Base-by-base conservation (phyloP, 768 basidiomycete species). In the Hygrophorus pudorinus region DNA sequence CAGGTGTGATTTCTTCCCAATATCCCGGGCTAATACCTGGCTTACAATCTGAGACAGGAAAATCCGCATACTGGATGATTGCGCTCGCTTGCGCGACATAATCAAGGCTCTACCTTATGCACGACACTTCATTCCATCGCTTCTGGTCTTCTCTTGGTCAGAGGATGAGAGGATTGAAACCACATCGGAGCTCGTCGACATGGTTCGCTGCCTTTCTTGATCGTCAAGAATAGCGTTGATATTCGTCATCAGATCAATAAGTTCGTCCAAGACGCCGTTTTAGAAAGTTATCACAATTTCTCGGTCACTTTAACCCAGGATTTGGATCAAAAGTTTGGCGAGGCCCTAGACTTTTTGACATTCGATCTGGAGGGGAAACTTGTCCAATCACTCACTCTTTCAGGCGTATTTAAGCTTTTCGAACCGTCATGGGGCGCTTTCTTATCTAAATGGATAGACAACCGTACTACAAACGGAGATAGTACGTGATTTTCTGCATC, bases 21-120 rank as follows among this genome's bases (percentile, higher is more conserved):
- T 11, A 35, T 21, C 12, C 18, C 7, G 6, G 38, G 9, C 14
- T 2, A 16, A 11, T 14, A n/a, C 18, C 13, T 27, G 18, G 34
- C 35, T 13, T 16, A 20, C 33, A 18, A 44, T 31, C 7, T 7
- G 24, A 7, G 4, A 24, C 52, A 85, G 81, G 53, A 81, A 84
- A 66, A 85, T 79, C 55, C 76, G 77, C 4, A 61, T 79, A 31
- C 61, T 87, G 21, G 84, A 84, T 48, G 85, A 88, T 55, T 84
- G 81, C 51, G 61, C 77, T 21, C 76, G 85, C 17, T 60, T 88
- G 16, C 73, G 82, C 28, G 79, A 85, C 46, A 64, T 85, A 14
- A 56, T 85, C 21, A 65, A 75, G 40, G 56, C 64, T 0, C 61
- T 85, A 14, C 78, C 79, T 1, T 48, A 62, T 1, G 65, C 71